Evolutionary conservation across 139 green algal species (phyloP), one percentile per base, ranked within the genome.

Genomic region (Spirogloea muscicola): DNA sequence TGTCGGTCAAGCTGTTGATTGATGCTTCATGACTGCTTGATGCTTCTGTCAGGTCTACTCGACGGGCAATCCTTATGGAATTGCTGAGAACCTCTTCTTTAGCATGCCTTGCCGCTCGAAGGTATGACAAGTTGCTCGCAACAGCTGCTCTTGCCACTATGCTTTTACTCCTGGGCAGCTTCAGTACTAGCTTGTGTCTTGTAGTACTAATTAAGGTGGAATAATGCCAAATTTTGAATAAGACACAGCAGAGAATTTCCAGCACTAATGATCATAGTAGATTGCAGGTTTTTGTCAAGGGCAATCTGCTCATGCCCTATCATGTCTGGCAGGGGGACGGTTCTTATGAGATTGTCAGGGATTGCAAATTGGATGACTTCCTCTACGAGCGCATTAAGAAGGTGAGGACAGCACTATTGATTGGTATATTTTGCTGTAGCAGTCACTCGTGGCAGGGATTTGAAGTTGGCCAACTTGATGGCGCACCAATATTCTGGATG

Each of bases 61-160:
- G 0, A 89, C 93, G 58, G 90, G 92, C 77, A 97, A 97, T 86
- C 88, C 89, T 21, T 97, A 96, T 79, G 91, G 91, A 64, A 84
- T 96, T 43, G 57, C 74, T 41, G 90, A 97, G 58, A 89, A 89
- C 40, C 74, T 97, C 49, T 83, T 93, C 61, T 97, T 90, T 87
- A 91, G 82, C 58, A 91, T 96, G 87, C 91, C 91, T 58, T 91
- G 82, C 84, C 82, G 85, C 69, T 94, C 84, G 27, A 86, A 85
- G 42, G 84, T 76, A 44, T 1, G 57, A 36, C 25, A n/a, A 57
- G 48, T 3, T 21, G 25, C 21, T 21, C 48, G 48, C 48, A 57
- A 21, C 48, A 57, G 21, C 48, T 3, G 27, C 16, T 3, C 49
- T 29, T 29, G 27, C 16, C 49, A 7, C 4, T 2, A 6, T 5